A percentile compares a stretch with the other conserved stretches of the same genome.
Evolutionary conservation across 352 stramenopile species (phyloP).

Genomic region (Phytopythium boreale): DNA sequence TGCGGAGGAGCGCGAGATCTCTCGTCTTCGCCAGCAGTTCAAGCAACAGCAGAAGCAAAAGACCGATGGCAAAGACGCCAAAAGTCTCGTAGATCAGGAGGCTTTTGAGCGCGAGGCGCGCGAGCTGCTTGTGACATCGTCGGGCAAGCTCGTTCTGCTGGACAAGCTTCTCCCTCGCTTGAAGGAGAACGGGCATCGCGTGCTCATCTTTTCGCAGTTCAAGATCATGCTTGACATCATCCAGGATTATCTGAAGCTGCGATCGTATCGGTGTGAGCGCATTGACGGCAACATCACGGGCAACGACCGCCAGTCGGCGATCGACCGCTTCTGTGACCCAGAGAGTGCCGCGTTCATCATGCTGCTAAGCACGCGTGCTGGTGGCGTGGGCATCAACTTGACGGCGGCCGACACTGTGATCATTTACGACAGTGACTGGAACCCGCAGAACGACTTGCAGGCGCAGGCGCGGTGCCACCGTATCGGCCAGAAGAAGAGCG

Average conservation of each 20-base stretch:
- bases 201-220: conserved; percentile 99
- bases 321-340: conserved; percentile 87
- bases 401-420: conserved; percentile 95
- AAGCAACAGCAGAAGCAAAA: conserved; percentile 12
- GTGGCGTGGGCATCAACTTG: conserved; percentile 98
- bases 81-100: conserved; percentile 20
- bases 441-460: conserved; percentile 96
- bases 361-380: conserved; percentile 97
- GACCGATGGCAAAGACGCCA: neutral
- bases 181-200: conserved; percentile 93
- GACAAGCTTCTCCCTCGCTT: conserved; percentile 98
- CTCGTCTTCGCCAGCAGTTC: conserved; percentile 53
- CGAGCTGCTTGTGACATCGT: conserved; percentile 92
- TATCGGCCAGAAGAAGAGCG: conserved; percentile 92
- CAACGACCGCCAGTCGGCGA: conserved; percentile 93
- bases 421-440: conserved; percentile 99
- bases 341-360: conserved; percentile 92
- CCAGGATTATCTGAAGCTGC: conserved; percentile 95
- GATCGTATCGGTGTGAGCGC: conserved; percentile 93
- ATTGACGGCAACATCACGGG: conserved; percentile 99
- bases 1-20: conserved; percentile 78
- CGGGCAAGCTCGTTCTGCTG: conserved; percentile 98
- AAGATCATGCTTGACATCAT: conserved; percentile 99
- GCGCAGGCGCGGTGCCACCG: conserved; percentile 90
- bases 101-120: conserved; percentile 58